phyloP scores from a whole-genome alignment of 169 alveolate genomes.

The Theileria annulata region DNA sequence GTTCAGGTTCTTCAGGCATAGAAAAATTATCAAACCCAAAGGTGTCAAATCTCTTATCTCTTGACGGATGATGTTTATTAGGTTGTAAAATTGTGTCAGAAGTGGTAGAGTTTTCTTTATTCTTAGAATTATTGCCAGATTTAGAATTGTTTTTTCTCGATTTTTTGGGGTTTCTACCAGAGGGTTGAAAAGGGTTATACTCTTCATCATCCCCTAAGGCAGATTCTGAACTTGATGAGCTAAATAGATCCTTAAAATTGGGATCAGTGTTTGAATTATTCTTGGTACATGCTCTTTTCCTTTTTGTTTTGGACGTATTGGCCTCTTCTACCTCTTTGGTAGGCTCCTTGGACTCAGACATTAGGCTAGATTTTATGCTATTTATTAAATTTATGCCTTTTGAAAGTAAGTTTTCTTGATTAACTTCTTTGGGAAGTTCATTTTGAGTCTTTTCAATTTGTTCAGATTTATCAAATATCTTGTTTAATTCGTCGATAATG shows the following conservation, averaged over 20 bases:
- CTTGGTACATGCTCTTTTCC: not conserved
- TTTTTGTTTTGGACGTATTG: not conserved
- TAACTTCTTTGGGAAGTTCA: not conserved
- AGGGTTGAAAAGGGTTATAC: not conserved
- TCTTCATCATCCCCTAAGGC: constrained; percentile 11
- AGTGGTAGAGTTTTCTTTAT: not conserved
- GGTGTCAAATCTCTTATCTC: not conserved
- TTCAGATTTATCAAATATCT: constrained; percentile 7
- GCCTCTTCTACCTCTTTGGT: not conserved
- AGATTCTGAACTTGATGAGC: not conserved
- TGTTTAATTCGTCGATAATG: constrained; percentile 20
- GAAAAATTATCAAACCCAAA: constrained; percentile 6
- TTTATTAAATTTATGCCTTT: constrained; percentile 5
- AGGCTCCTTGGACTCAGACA: not conserved
- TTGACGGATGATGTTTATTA: not conserved
- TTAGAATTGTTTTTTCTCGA: not conserved
- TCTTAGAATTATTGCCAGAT: not conserved
- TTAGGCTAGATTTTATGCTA: not conserved
- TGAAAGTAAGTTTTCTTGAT: not conserved
- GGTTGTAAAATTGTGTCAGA: not conserved
- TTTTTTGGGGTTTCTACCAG: not conserved
- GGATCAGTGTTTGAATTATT: not conserved
- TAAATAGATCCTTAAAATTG: not conserved
- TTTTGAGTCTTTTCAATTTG: not conserved
- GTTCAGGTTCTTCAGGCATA: constrained; percentile 4